A percentile compares a stretch with the other conserved stretches of the same genome.
phyloP scores from a whole-genome alignment of 352 stramenopile genomes.

The Phytophthora agathidicida region DNA sequence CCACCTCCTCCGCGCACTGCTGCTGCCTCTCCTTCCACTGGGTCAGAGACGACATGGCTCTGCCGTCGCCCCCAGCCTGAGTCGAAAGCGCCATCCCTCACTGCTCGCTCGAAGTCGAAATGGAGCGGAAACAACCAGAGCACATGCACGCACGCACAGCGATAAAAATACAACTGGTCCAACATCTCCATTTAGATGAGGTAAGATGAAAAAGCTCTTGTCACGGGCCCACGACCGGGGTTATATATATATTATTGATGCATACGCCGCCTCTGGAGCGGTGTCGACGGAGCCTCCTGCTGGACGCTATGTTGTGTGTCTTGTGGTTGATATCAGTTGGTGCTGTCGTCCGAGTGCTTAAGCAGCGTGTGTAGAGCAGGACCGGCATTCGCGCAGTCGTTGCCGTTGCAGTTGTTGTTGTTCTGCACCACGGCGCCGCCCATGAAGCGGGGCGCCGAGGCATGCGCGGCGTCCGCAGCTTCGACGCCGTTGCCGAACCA shows the following conservation, averaged over 20 bases:
- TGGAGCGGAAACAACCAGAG: conserved; percentile 9
- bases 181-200: conserved; percentile 13
- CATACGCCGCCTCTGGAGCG: conserved; percentile 15
- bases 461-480: conserved; percentile 12
- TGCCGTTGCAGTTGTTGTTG: conserved; percentile 13
- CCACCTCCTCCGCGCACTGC: conserved; percentile 66
- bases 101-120: conserved; percentile 16
- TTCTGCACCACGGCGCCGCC: conserved; percentile 29
- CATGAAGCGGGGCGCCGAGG: conserved; percentile 13
- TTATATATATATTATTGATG: conserved; percentile 37
- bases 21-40: conserved; percentile 78
- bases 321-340: neutral
- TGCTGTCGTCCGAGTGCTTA: conserved; percentile 14
- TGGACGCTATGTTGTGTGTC: neutral
- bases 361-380: conserved; percentile 25
- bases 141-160: neutral
- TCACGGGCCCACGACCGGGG: neutral
- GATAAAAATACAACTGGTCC: conserved; percentile 10
- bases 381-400: conserved; percentile 6
- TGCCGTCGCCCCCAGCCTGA: neutral
- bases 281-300: conserved; percentile 7
- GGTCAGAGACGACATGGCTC: conserved; percentile 56
- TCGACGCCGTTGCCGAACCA: conserved; percentile 19
- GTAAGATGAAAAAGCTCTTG: too few species aligned
- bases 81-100: conserved; percentile 30